Evolutionary conservation across 441 rosid species (phyloP), one percentile per base, ranked within the genome.

Genomic region (Corymbia citriodora): DNA sequence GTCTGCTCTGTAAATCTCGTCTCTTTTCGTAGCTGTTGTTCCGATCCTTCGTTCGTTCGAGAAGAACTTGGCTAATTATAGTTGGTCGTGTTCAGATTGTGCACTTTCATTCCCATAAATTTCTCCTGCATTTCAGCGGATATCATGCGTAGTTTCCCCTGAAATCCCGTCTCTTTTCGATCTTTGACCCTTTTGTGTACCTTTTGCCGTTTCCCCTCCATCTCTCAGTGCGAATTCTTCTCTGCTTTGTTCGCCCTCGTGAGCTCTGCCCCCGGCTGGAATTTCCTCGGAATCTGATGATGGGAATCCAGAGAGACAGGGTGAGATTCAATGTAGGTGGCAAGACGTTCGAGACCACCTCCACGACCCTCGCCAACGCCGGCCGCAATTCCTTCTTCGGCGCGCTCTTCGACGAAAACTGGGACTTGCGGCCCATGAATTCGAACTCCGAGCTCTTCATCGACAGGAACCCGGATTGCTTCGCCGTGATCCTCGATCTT

Each of bases 301-400:
- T 97, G 99, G 96, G 94, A 89, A 90, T 95, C 50, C 93, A 94
- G 88, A 95, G 94, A 88, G 99, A 98, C 92, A 91, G 96, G 89
- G 89, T 98, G 86, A 94, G 94, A 92, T 94, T 98, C 96, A 97
- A 97, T 92, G 99, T 97, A 6, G 98, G 99, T 63, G 99, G 99
- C 61, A 93, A 96, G 93, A 74, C 94, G 87, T 98, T 98, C 91
- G 98, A 98, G 89, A 97, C 99, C 31, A 96, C 99, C 36, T 92
- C 98, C 17, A 97, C 99, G 61, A 97, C 99, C 29, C 91, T 98
- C 9, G 99, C 98, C 53, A 96, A 96, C 93, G 98, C 99, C 70
- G 99, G 99, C 55, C 94, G 98, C 33, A 92, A 95, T 90, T 98
- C 99, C 16, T 97, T 92, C 92, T 98, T 98, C 92, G 99, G 99